Base-by-base conservation (phyloP, 257 asterid species). In the Primulina eburnea region DNA sequence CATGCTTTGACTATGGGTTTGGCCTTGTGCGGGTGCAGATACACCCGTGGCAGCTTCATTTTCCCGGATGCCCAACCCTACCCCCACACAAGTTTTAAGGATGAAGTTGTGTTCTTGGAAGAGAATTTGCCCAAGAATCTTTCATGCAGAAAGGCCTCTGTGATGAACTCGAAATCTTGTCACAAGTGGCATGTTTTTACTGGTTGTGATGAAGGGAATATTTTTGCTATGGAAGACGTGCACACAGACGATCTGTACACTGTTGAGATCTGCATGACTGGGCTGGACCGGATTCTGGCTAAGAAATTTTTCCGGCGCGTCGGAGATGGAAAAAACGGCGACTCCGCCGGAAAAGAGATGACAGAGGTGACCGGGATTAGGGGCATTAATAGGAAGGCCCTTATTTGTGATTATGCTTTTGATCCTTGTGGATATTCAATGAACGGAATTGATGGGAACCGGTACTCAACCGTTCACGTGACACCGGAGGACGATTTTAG, bases 401-500 rank as follows among this genome's bases (percentile, higher is more conserved):
- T 85, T 11, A 76, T 94, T 0, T 94, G 99, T 16, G 99, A 94
- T 73, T 94, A 82, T 66, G 97, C 92, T 6, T 94, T 94, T 33
- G 97, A 91, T 62, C 97, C 99, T 0, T 94, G 99, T 67, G 99
- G 99, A 0, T 94, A 94, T 68, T 94, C 99, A 0, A 94, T 94
- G 99, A 94, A 94, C 64, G 96, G 97, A 0, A 62, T 91, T 3
- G 96, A 89, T 30, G 82, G 82, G 10, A 76, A 78, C 69, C 93
- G 97, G 34, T 94, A 94, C 72, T 94, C 96, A 1, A 94, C 99
- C 4, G 86, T 94, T 58, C 99, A 94, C 66, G 99, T 94, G 14
- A 94, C 99, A 8, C 99, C 99, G 5, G 99, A 94, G 79, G 97
- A 94, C 11, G 99, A 92, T 1, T 91, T 87, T 62, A 94, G 99